phyloP scores from a whole-genome alignment of 2,329 filamentous ascomycete species.

The Ambrosiella xylebori region DNA sequence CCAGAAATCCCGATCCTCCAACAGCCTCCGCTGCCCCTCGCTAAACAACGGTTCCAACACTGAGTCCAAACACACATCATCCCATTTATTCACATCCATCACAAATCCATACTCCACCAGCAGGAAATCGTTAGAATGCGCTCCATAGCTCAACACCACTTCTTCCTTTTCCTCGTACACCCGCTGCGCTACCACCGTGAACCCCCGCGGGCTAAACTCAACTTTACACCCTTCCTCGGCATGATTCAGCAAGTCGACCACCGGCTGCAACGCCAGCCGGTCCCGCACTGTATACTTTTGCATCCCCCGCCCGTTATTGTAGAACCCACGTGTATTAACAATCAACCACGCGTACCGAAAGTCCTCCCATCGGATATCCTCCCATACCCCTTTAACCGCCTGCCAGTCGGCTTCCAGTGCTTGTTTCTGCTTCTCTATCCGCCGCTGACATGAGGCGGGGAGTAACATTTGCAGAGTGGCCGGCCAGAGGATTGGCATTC shows the following conservation, averaged over 20 bases:
- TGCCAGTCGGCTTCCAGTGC: conserved; percentile 27
- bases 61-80: conserved; percentile 31
- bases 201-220: conserved; percentile 31
- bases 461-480: conserved; percentile 28
- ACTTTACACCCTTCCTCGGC: conserved; percentile 33
- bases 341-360: conserved; percentile 41
- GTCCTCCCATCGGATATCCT: conserved; percentile 20
- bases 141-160: conserved; percentile 51
- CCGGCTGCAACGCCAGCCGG: conserved; percentile 52
- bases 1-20: conserved; percentile 32
- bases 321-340: conserved; percentile 46
- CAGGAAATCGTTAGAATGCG: conserved; percentile 55
- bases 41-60: conserved; percentile 26
- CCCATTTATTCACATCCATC: conserved; percentile 32
- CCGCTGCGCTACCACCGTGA: conserved; percentile 34
- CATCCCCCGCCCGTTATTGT: conserved; percentile 32
- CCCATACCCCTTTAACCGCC: conserved; percentile 19
- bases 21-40: conserved; percentile 19
- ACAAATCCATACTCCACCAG: conserved; percentile 49
- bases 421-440: conserved; percentile 35
- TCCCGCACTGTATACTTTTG: conserved; percentile 31
- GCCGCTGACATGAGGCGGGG: conserved; percentile 24
- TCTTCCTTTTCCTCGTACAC: conserved; percentile 42
- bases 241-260: conserved; percentile 56
- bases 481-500: conserved; percentile 33